Evolutionary conservation across 106 monocot genomes (phyloP).

Genomic region (Dendrobium officinale): DNA sequence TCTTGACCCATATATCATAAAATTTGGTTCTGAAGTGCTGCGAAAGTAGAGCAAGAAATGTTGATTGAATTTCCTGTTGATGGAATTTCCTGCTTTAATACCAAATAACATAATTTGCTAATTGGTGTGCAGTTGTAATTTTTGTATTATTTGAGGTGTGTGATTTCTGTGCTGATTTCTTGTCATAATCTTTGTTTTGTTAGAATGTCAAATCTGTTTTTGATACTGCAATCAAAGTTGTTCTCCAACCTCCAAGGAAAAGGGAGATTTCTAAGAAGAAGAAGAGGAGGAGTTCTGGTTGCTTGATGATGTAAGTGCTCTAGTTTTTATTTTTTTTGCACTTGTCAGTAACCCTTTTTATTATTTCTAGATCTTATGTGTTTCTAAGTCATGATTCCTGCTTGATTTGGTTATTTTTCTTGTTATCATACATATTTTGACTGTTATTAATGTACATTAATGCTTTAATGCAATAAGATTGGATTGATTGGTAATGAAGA

Average conservation of each 20-base stretch:
- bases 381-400: too few species aligned
- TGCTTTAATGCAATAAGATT: neutral
- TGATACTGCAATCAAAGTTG: constrained; percentile 86
- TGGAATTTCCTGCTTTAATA: too few species aligned
- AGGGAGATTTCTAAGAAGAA: constrained; percentile 68
- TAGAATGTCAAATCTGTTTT: constrained; percentile 92
- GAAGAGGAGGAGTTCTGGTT: constrained; percentile 39
- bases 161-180: neutral
- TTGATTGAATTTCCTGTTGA: too few species aligned
- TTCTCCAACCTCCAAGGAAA: constrained; percentile 81
- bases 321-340: neutral
- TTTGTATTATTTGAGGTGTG: neutral
- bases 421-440: neutral
- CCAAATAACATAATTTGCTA: neutral
- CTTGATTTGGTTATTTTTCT: neutral
- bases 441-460: neutral
- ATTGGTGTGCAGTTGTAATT: neutral
- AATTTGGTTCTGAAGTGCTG: too few species aligned
- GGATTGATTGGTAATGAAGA: neutral
- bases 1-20: too few species aligned
- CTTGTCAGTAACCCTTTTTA: neutral
- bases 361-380: neutral
- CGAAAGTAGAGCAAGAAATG: too few species aligned
- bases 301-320: constrained; percentile 48
- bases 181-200: neutral